These are phyloP conservation scores for Colletotrichum cereale DNA, from an alignment of 2,329 filamentous ascomycete species.

Conservation along the genomic window DNA sequence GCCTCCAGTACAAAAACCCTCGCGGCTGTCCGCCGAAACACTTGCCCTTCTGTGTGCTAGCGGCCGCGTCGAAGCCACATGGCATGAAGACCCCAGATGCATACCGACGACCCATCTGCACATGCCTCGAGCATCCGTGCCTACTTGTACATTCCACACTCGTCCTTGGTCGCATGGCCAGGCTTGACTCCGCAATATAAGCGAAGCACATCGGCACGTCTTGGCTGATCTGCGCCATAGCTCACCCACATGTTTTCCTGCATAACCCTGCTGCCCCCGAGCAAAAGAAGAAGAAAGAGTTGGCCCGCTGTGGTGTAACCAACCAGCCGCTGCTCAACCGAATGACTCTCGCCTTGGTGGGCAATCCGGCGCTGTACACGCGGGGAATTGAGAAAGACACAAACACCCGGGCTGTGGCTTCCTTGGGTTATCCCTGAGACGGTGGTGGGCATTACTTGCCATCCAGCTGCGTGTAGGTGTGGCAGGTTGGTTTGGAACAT, in stretches of 20 bases:
- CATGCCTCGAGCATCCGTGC: too few species aligned
- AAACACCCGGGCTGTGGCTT: too few species aligned
- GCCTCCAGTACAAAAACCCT: neutral
- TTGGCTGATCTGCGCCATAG: constrained; percentile 17
- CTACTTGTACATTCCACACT: neutral
- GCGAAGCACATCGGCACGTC: neutral
- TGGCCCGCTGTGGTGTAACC: neutral
- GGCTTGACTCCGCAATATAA: neutral
- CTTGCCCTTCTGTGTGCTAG: constrained; percentile 35
- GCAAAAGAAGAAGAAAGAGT: neutral
- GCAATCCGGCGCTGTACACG: neutral
- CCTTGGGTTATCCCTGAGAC: too few species aligned
- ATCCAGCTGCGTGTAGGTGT: neutral
- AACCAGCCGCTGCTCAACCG: neutral
- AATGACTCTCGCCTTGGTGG: neutral
- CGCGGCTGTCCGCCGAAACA: constrained; percentile 28
- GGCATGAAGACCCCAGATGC: too few species aligned
- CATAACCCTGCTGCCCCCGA: neutral
- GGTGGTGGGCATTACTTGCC: neutral
- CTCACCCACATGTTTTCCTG: neutral
- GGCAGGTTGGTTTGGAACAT: neutral
- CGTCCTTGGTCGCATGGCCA: neutral
- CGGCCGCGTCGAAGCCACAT: constrained; percentile 32
- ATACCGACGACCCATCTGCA: too few species aligned
- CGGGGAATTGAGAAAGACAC: neutral